Conservation (phyloP, 2,329 filamentous ascomycete genomes). For the Beauveria varroae region DNA sequence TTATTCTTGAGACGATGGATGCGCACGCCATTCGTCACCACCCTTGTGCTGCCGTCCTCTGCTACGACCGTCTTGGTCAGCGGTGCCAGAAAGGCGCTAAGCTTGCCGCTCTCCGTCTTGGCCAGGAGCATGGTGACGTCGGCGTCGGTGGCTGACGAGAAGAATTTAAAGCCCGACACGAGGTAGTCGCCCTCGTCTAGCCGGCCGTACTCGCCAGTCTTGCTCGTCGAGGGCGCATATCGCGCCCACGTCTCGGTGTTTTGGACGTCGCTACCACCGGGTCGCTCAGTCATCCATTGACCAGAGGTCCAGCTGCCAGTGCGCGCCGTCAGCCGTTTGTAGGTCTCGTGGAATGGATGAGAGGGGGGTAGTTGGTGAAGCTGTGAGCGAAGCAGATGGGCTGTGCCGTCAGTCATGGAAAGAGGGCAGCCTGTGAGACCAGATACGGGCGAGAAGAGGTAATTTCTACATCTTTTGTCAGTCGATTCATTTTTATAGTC, state of each 20-base stretch:
- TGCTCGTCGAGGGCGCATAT: neutral
- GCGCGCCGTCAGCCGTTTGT: conserved; percentile 2
- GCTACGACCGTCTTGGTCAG: conserved; percentile 2
- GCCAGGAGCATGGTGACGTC: conserved; percentile 13
- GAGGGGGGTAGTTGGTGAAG: conserved; percentile 3
- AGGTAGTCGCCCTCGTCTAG: conserved; percentile 14
- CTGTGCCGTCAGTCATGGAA: conserved; percentile 13
- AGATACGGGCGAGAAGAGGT: conserved; percentile 10
- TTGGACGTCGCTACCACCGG: conserved; percentile 13
- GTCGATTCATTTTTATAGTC: too few species aligned
- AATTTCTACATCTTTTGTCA: conserved; percentile 1
- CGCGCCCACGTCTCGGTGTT: conserved; percentile 13
- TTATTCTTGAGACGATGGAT: conserved; percentile 14
- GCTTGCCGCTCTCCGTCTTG: conserved; percentile 13
- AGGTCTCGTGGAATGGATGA: conserved; percentile 12
- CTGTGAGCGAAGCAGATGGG: conserved; percentile 5
- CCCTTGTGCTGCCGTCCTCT: conserved; percentile 1
- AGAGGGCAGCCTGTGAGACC: conserved; percentile 12
- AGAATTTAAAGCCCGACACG: conserved; percentile 14
- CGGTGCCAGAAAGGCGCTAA: conserved; percentile 13
- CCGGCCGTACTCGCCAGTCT: neutral
- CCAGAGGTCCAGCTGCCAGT: conserved; percentile 12
- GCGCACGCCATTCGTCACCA: conserved; percentile 12
- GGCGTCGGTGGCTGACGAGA: conserved; percentile 14
- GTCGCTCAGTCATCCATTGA: conserved; percentile 15